A percentile compares a stretch with the other conserved stretches of the same genome.
These are phyloP conservation scores for Melampsora americana DNA, from an alignment of 1,284 basidiomycete species.

Conservation along the genomic window DNA sequence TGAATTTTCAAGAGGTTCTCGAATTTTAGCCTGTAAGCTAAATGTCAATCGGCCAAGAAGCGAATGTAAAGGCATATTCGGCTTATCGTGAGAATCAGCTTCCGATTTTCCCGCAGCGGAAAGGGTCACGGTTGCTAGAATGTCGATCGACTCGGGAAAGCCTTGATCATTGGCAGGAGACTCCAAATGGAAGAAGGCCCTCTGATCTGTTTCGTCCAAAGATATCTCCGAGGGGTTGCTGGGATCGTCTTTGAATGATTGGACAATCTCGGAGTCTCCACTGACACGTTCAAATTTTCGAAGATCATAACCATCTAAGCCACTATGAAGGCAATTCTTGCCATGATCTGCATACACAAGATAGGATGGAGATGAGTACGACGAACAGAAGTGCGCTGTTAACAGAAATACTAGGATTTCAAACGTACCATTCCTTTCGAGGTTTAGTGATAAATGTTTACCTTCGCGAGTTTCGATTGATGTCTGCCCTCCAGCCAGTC, in stretches of 20 bases:
- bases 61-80: neutral
- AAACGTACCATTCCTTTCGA: neutral
- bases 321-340: conserved; percentile 26
- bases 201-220: neutral
- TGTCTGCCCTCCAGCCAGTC: conserved; percentile 15
- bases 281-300: conserved; percentile 16
- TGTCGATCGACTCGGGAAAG: conserved; percentile 37
- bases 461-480: conserved; percentile 8
- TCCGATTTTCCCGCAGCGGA: neutral
- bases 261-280: conserved; percentile 18
- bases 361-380: neutral
- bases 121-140: conserved; percentile 30
- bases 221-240: neutral
- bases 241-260: conserved; percentile 3
- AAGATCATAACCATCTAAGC: conserved; percentile 27
- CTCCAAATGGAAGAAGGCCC: conserved; percentile 18
- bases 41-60: conserved; percentile 11
- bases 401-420: neutral
- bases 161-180: conserved; percentile 35
- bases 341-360: neutral
- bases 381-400: neutral
- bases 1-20: neutral
- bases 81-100: neutral
- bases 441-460: neutral
- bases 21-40: conserved; percentile 24